Evolutionary conservation across 108 stramenopile genomes (phyloP).

Genomic region (Cyclotella cryptica): DNA sequence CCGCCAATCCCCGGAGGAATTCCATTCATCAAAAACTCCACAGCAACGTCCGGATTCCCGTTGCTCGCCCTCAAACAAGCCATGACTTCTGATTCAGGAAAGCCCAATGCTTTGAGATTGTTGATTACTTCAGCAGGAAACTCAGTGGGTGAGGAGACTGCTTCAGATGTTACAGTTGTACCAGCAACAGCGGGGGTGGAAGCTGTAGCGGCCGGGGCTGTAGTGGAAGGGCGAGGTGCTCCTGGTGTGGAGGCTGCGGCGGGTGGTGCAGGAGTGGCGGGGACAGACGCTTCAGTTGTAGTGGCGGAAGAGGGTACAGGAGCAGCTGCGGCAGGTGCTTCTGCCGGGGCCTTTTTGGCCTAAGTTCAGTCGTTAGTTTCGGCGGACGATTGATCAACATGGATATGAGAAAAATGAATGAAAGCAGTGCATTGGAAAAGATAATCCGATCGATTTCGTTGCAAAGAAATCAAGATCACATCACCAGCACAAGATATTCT

Average conservation of each 20-base stretch:
- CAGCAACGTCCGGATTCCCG: slow-evolving; percentile 95
- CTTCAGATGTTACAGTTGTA: slow-evolving; percentile 44
- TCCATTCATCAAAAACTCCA: slow-evolving; percentile 98
- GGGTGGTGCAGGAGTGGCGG: slow-evolving; percentile 52
- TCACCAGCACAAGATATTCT: too few relatives aligned
- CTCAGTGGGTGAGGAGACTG: slow-evolving; percentile 19
- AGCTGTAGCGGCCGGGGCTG: slow-evolving; percentile 7
- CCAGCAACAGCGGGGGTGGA: slow-evolving; percentile 41
- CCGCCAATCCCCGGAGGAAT: slow-evolving; percentile 79
- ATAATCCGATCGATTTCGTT: too few relatives aligned
- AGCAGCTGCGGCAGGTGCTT: slow-evolving; percentile 51
- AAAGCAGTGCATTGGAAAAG: neutral
- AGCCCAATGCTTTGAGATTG: slow-evolving; percentile 87
- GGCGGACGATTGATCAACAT: neutral
- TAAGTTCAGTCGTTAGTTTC: neutral
- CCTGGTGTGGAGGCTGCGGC: slow-evolving; percentile 44
- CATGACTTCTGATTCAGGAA: slow-evolving; percentile 82
- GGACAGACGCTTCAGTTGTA: slow-evolving; percentile 37
- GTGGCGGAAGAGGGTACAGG: slow-evolving; percentile 50
- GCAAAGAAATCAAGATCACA: too few relatives aligned
- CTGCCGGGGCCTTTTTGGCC: slow-evolving; percentile 72
- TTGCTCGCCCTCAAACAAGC: slow-evolving; percentile 94
- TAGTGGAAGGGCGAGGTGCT: neutral
- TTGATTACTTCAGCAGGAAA: slow-evolving; percentile 72
- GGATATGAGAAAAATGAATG: neutral